Evolutionary conservation across 805 yeast species (phyloP).

Genomic region (Priceomyces medius): DNA sequence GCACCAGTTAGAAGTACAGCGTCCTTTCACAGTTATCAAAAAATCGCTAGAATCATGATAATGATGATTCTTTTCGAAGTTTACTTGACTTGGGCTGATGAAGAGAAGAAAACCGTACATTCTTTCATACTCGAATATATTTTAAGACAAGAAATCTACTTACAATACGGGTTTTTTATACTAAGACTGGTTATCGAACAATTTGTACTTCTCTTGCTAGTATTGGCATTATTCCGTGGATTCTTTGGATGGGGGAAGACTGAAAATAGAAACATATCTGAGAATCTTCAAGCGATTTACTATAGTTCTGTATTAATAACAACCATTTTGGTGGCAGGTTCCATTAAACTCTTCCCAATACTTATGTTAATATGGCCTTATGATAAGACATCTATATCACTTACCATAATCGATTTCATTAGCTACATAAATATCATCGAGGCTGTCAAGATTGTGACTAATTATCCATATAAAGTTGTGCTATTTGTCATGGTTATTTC

Average conservation of each 20-base stretch:
- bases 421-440: conserved; percentile 66
- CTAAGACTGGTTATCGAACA: conserved; percentile 51
- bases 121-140: conserved; percentile 22
- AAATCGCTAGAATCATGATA: conserved; percentile 47
- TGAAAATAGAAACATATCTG: conserved; percentile 14
- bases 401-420: conserved; percentile 56
- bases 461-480: conserved; percentile 14
- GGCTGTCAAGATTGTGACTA: conserved; percentile 37
- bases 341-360: conserved; percentile 83
- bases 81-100: conserved; percentile 88
- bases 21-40: conserved; percentile 17
- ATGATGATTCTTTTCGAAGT: conserved; percentile 80
- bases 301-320: conserved; percentile 52
- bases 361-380: conserved; percentile 97
- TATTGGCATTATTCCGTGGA: conserved; percentile 24
- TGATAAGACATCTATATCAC: conserved; percentile 66
- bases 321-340: conserved; percentile 72
- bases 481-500: conserved; percentile 16
- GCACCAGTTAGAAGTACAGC: conserved; percentile 1
- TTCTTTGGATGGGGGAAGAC: conserved; percentile 16
- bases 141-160: conserved; percentile 33
- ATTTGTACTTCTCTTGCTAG: conserved; percentile 34
- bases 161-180: conserved; percentile 59
- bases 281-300: conserved; percentile 32
- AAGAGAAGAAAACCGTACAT: conserved; percentile 56